phyloP scores from a whole-genome alignment of 352 stramenopile species.

The Pythium rhizo-oryzae region DNA sequence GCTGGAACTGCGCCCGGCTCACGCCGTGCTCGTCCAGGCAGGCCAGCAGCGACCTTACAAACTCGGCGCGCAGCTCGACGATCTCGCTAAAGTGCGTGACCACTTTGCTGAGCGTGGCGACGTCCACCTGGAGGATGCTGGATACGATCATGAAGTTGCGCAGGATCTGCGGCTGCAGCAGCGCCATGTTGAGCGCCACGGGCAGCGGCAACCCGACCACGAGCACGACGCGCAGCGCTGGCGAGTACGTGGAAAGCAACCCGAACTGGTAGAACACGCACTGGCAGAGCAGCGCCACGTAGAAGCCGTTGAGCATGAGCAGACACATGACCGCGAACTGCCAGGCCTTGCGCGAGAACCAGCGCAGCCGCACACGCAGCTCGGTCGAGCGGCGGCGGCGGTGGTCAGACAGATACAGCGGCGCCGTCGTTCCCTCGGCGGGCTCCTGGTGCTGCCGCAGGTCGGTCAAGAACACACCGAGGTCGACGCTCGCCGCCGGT shows the following conservation, averaged over 20 bases:
- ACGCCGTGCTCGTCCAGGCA: conserved; percentile 30
- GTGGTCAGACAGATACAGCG: not conserved
- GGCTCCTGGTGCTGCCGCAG: conserved; percentile 27
- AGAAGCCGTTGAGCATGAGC: conserved; percentile 77
- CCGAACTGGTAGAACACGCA: conserved; percentile 58
- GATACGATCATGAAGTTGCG: conserved; percentile 64
- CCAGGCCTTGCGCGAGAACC: conserved; percentile 68
- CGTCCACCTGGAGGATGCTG: conserved; percentile 60
- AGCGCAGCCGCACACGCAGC: conserved; percentile 30
- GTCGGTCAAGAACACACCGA: conserved; percentile 19
- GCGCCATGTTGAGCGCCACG: conserved; percentile 58
- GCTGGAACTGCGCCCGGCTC: conserved; percentile 39
- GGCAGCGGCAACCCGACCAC: conserved; percentile 39
- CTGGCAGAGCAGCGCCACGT: conserved; percentile 59
- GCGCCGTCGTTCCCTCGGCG: not conserved
- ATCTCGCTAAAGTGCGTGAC: conserved; percentile 66
- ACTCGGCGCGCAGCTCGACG: conserved; percentile 55
- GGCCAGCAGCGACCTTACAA: conserved; percentile 36
- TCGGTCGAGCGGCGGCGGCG: conserved; percentile 30
- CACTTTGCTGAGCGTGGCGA: conserved; percentile 50
- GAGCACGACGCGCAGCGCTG: conserved; percentile 26
- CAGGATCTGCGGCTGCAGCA: conserved; percentile 62
- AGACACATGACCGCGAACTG: conserved; percentile 64
- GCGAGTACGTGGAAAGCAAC: conserved; percentile 2
- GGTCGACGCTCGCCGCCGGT: conserved; percentile 4